Evolutionary conservation across 169 alveolate species (phyloP).

Genomic region (Babesia gibsoni): DNA sequence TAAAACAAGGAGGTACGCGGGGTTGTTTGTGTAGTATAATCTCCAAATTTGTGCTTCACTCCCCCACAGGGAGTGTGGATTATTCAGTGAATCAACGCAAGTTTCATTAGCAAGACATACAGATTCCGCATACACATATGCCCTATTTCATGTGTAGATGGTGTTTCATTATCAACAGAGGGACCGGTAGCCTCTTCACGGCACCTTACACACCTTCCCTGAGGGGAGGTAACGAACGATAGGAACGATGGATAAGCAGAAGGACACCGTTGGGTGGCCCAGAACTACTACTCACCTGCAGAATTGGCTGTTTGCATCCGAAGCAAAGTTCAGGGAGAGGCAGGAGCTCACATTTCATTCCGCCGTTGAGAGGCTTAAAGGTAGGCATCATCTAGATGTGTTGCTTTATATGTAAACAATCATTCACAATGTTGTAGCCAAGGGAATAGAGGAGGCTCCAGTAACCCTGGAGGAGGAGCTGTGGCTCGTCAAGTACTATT

Average conservation of each 20-base stretch:
- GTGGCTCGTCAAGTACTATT: slow-evolving; percentile 56
- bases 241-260: background rate
- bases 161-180: no score
- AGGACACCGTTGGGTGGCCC: slow-evolving; percentile 16
- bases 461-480: slow-evolving; percentile 59
- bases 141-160: no score
- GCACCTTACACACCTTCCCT: background rate
- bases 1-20: no score
- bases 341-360: slow-evolving; percentile 19
- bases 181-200: no score
- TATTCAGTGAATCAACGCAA: no score
- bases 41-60: no score
- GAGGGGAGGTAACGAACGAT: background rate
- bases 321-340: background rate
- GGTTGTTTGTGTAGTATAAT: no score
- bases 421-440: background rate
- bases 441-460: background rate
- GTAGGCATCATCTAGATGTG: background rate
- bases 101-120: no score
- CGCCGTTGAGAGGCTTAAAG: slow-evolving; percentile 9
- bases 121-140: no score
- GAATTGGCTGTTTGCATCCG: slow-evolving; percentile 44
- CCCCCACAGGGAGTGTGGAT: no score
- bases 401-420: background rate
- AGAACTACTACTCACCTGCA: slow-evolving; percentile 22